Evolutionary conservation across 495 filamentous ascomycete genomes (phyloP), one percentile per base, ranked within the genome.

Genomic region (Bryoglossum gracile): DNA sequence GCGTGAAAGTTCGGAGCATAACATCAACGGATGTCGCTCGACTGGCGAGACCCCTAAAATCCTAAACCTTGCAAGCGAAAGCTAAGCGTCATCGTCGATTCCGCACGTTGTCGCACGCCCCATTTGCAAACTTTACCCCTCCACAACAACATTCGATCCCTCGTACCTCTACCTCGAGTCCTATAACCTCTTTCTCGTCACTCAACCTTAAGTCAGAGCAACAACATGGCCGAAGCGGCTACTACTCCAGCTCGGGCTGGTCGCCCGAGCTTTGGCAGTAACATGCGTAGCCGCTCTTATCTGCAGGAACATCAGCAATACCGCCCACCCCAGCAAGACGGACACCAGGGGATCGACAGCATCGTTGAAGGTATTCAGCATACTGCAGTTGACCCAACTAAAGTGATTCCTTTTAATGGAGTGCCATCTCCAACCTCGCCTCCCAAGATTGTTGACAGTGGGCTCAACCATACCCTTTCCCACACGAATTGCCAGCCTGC

Each of bases 291-390:
- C 65, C 74, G 74, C 56, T 86, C 82, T 26, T 86, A 83, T 63
- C 72, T 87, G 28, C 71, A 78, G 40, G 83, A 86, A 47, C 82
- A 86, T 51, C 82, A 86, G 58, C 83, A 87, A 52, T 87, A 87
- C 56, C 84, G 82, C 43, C 75, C 82, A 9, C 77, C 78, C 10
- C 68, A 68, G 50, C 56, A 58, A 34, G 74, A 77, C 39, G 68
- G 61, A 47, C 70, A 75, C 51, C 70, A 65, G 55, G 72, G 69
- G 19, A 76, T 76, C 41, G 75, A 76, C 51, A 73, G 71, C 22
- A 73, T 76, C 13, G 68, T 78, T 16, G 74, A 78, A 53, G 43
- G 54, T 8, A 37, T 57, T 13, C 54, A 53, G 25, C 34, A 39
- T 14, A 10, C 45, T 25, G 48, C 30, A 5, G 1, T 57, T 11